Evolutionary conservation across 805 yeast species (phyloP), one percentile per base, ranked within the genome.

Genomic region (Diddensiella transvaalensis): DNA sequence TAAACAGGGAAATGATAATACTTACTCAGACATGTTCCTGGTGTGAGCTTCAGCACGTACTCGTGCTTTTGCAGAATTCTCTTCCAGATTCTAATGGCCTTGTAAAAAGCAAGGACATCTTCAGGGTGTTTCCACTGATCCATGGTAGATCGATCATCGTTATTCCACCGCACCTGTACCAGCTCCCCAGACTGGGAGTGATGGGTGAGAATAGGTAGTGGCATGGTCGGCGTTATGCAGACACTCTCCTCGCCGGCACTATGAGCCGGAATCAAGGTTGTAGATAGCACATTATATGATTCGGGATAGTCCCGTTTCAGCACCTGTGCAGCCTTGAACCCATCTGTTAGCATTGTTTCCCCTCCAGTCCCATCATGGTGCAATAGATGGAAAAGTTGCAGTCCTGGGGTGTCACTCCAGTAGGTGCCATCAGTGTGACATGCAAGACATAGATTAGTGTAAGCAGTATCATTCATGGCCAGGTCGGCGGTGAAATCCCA

Each of bases 401-500:
- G 68, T 1, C 86, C 87, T 0, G 89, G 87, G 0, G 87, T 78
- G 51, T 82, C 83, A 15, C 79, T 73, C 83, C 86, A 83, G 60
- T 83, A 83, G 1, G 87, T 83, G 3, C 88, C 88, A 61, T 83
- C 88, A 1, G 87, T 82, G 58, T 83, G 89, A 8, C 77, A 66
- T 4, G 78, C 77, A 44, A 83, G 78, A 52, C 79, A 83, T 47
- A 82, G 70, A 57, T 81, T 80, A 13, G 87, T 82, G 61, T 83
- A 83, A 2, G 89, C 89, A 3, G 86, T 81, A 59, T 83, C 89
- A 49, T 78, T 77, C 66, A 77, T 80, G 40, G 81, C 73, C 58
- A 83, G 67, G 58, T 83, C 85, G 3, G 85, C 74, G 8, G 88
- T 83, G 63, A 83, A 83, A 60, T 82, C 87, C 87, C 88, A 83